Evolutionary conservation across 306 rosid species (phyloP), one percentile per base, ranked within the genome.

Genomic region (Casuarina glauca): DNA sequence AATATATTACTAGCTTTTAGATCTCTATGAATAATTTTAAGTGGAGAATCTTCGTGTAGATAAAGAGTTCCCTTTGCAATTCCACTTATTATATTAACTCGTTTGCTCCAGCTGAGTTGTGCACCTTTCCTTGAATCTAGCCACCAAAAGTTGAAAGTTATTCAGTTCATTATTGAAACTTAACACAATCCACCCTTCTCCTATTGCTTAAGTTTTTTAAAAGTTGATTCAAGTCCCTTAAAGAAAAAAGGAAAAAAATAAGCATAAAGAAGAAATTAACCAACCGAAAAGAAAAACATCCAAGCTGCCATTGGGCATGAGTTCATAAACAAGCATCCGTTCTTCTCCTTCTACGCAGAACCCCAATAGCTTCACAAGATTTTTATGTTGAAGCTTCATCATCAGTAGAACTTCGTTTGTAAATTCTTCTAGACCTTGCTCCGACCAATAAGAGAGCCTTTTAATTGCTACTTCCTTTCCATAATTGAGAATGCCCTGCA

Each of bases 321-420:
- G 86, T 70, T 93, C 97, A 72, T 90, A 93, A 6, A 93, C 85
- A 7, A 88, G 90, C 64, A 89, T 55, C 76, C 78, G 89, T 68
- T 91, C 97, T 38, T 82, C 90, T 85, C 80, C 88, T 42, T 88
- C 89, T 44, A 86, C 68, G 82, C 93, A 74, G 71, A 88, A 93
- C 20, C 93, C 97, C 4, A 93, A 17, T 73, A 93, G 94, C 84
- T 84, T 85, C 6, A 90, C 92, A 39, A 93, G 91, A 80, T 88
- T 93, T 70, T 89, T 88, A 42, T 87, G 96, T 55, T 93, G 96
- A 71, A 93, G 94, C 54, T 88, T 90, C 73, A 83, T 78, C 26
- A 90, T 83, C 69, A 88, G 76, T 36, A 83, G 61, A 50, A 90
- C 92, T 75, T 89, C 93, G 41, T 90, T 90, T 50, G 74, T 89